Percentiles rank a stretch among this genome's conserved stretches.
phyloP scores from a whole-genome alignment of 257 asterid genomes.

The Fraxinus pennsylvanica region DNA sequence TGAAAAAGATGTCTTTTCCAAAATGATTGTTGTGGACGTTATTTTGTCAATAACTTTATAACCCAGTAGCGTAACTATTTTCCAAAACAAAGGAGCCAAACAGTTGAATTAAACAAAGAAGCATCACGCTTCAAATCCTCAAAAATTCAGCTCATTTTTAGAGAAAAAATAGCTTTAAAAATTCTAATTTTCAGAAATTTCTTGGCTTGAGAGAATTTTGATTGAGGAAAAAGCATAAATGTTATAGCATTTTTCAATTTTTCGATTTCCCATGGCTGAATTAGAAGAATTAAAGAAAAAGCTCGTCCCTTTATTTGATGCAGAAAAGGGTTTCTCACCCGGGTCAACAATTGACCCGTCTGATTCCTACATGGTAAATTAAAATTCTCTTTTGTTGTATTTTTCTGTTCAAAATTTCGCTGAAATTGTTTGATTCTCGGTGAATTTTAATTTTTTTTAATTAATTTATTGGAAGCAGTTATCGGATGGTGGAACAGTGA shows the following conservation, averaged over 20 bases:
- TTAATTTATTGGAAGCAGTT: conserved; percentile 42
- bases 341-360: conserved; percentile 74
- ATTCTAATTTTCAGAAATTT: background rate
- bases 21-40: no score
- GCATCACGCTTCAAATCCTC: background rate
- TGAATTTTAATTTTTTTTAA: background rate
- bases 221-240: background rate
- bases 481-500: conserved; percentile 87
- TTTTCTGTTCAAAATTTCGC: conserved; percentile 6
- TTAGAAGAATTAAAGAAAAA: conserved; percentile 90
- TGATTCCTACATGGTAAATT: conserved; percentile 70
- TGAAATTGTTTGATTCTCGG: background rate
- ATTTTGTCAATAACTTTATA: no score
- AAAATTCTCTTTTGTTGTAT: background rate
- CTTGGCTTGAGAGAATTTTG: background rate
- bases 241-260: background rate
- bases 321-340: conserved; percentile 91
- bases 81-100: background rate
- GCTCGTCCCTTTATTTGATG: conserved; percentile 89
- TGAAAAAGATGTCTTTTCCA: no score
- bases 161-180: background rate
- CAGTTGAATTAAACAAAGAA: background rate
- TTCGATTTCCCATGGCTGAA: conserved; percentile 61
- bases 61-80: no score
- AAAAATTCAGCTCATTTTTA: background rate